These are phyloP conservation scores for Pleodorina starrii DNA, from an alignment of 139 green algal species.

Conservation along the genomic window DNA sequence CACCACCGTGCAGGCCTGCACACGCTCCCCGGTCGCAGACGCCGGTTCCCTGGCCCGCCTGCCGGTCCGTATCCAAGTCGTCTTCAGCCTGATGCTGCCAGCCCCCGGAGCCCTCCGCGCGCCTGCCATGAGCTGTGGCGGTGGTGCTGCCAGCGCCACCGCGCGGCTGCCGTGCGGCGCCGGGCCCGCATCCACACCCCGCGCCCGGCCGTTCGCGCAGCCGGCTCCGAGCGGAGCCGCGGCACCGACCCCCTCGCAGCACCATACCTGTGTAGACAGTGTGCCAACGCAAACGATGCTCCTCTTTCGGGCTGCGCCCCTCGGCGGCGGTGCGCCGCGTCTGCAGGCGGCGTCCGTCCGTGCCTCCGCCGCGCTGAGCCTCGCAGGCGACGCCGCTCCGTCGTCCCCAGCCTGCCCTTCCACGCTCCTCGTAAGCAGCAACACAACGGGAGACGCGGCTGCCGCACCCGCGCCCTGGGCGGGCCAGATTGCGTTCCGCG, in stretches of 20 bases:
- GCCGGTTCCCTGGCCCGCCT: slow-evolving; percentile 13
- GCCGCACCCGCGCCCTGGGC: background rate
- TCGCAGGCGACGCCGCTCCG: background rate
- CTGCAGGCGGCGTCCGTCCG: background rate
- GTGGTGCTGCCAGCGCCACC: background rate
- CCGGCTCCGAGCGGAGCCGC: background rate
- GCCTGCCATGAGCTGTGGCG: background rate
- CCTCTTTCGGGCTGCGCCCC: background rate
- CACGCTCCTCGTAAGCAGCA: background rate
- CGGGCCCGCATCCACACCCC: background rate
- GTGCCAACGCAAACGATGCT: background rate
- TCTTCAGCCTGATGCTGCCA: background rate
- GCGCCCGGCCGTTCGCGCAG: background rate
- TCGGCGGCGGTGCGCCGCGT: background rate
- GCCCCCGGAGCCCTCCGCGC: background rate
- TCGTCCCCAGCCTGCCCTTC: background rate
- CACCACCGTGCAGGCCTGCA: background rate
- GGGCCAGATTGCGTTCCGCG: background rate
- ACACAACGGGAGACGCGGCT: background rate
- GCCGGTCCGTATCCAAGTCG: background rate
- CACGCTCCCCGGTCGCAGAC: background rate
- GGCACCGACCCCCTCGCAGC: background rate
- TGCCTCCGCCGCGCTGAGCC: background rate
- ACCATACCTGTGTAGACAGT: background rate
- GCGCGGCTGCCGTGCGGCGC: background rate